Evolutionary conservation across 2,329 filamentous ascomycete genomes (phyloP), one percentile per base, ranked within the genome.

Genomic region (Pezicula rhizophila): DNA sequence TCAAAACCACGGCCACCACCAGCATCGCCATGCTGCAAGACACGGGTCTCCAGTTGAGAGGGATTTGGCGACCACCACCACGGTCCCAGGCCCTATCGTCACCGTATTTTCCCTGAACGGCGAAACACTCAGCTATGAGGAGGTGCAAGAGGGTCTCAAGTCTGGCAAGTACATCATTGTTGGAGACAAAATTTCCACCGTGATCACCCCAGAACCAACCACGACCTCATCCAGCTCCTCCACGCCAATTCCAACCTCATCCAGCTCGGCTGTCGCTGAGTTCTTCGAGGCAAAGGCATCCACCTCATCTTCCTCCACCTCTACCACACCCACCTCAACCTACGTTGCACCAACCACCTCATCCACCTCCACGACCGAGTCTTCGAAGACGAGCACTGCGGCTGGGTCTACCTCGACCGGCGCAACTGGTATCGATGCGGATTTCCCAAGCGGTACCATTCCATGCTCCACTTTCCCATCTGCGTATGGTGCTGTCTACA

Each of bases 381-480:
- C 67, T 5, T 58, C 67, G 17, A 61, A 67, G 23, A 61, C 65
- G n/a, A 53, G 68, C 14, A 52, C 59, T 23, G 54, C 66, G 10
- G 58, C 58, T 47, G 52, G 60, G 55, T 58, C 64, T 48, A 54
- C 60, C 57, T 42, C 50, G 48, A 58, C 57, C 42, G 56, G 49
- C 51, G 64, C 64, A 31, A 72, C 67, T 45, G 71, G 87, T 45
- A 57, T 92, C 47, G 73, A 82, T 56, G 69, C 71, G 14, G 71
- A 82, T 7, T 97, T 97, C 75, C 87, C 86, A 11, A 84, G 85
- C 66, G 88, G 88, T 51, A 68, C 81, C 58, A 61, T 95, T 47
- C 69, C 76, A 55, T 97, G 93, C 72, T 69, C 67, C 53, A 64
- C 74, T 2, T 95, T 96, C 73, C 91, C 91, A 14, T 82, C 81